Evolutionary conservation across 1,284 basidiomycete genomes (phyloP), one percentile per base, ranked within the genome.

Genomic region (Moniliella sp.): DNA sequence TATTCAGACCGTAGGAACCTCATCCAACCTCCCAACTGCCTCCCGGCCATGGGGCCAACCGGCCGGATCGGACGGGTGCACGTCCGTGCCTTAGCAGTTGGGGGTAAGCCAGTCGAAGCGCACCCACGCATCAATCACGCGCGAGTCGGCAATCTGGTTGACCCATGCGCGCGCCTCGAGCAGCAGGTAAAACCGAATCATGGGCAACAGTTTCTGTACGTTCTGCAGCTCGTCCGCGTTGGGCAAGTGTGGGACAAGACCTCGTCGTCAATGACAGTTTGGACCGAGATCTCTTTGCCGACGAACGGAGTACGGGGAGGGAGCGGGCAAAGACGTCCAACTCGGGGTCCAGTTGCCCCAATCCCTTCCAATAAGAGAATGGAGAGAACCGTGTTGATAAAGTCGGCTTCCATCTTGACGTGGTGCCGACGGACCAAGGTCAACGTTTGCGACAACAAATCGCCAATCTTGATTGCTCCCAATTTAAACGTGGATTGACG

Each of bases 381-480:
- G 5, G 78, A 80, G 40, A 97, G 78, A 31, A 97, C 83, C 0
- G 91, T 97, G 60, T 97, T 94, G 50, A 97, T 75, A 57, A 99
- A 99, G 61, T 97, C 91, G 9, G 77, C 82, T 64, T 97, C 88
- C 74, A 99, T 79, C 68, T 86, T 93, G 46, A 97, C 91, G 57
- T 93, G 91, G 61, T 94, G 86, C 43, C 73, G 8, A 31, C 84
- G 66, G 1, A 99, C 84, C n/a, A 76, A 74, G 46, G 66, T 72
- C 27, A 97, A 65, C 5, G 93, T 86, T 44, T 88, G 77, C 4
- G 72, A 76, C 25, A 94, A 66, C 43, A 97, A 74, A 58, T 97
- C 86, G 16, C 78, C 78, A 37, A 99, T 91, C 62, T 82, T 83
- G 65, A 99, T 84, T 57, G 82, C 75, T 9, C 82, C 83, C 3